Base-by-base conservation (phyloP, 148 eudicot species). In the Silene conica region DNA sequence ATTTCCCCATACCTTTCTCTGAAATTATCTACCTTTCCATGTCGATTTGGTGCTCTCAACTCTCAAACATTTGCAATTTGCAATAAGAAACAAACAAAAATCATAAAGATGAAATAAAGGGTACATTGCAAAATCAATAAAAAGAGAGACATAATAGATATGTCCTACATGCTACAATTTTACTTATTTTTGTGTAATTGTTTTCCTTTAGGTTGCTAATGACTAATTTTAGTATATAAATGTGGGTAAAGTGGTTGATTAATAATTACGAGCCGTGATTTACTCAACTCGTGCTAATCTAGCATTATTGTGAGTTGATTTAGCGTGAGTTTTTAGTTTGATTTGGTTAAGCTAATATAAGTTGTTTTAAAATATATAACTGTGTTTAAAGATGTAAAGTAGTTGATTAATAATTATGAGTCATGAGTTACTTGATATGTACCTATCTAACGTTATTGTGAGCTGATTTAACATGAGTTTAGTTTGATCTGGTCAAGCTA, bases 41-140 rank as follows among this genome's bases (percentile, higher is more conserved):
- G 46, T 71, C 74, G 60, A 43, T 45, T 59, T 63, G 56, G 52
- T 31, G 38, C 34, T 34, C 21, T 43, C 57, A 58, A 78, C 69
- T 48, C 54, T 48, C 18, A 50, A 50, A 50, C 55, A 50, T 50
- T 13, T 2, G 55, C 55, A 50, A 50, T 13, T 50, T 50, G 55
- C 55, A 79, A 61, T 55, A 74, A 28, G 63, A 69, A 52, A 79
- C 81, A 68, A 50, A 48, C 52, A 50, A 50, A 67, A 60, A 63
- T 57, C 38, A 55, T 64, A 67, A 68, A 60, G 41, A 58, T 13
- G 21, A 43, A 38, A 38, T 38, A 38, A 45, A 50, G 67, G 63
- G 46, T 50, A 55, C 57, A 46, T 57, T 5, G 1, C 8, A 5
- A 66, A 75, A 64, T 73, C 58, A 52, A 62, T 23, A 54, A 9